Evolutionary conservation across 169 alveolate species (phyloP).

Genomic region (Ichthyophthirius multifiliis): DNA sequence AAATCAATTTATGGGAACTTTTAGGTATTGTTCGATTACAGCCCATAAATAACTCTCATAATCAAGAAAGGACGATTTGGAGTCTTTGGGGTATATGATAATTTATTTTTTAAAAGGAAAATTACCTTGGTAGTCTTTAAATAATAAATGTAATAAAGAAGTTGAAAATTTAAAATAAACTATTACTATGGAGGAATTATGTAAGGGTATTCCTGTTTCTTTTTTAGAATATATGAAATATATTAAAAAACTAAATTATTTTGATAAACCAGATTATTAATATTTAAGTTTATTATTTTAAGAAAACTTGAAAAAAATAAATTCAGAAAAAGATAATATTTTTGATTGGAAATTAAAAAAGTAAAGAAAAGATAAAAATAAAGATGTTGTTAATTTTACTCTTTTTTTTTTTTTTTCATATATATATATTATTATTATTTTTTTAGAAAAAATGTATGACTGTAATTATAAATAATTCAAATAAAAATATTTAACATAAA

Average conservation of each 20-base stretch:
- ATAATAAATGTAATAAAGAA: slow-evolving; percentile 38
- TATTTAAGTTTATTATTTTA: not conserved
- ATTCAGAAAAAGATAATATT: not conserved
- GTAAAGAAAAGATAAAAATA: not conserved
- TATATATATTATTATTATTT: too few relatives aligned
- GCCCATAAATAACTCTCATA: slow-evolving; percentile 54
- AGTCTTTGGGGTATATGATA: slow-evolving; percentile 58
- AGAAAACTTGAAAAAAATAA: not conserved
- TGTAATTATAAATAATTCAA: too few relatives aligned
- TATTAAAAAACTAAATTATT: slow-evolving; percentile 56
- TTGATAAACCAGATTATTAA: slow-evolving; percentile 71
- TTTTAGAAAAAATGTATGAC: too few relatives aligned
- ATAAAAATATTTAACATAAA: too few relatives aligned
- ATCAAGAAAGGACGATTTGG: slow-evolving; percentile 63
- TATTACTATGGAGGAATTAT: slow-evolving; percentile 53
- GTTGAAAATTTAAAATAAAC: slow-evolving; percentile 1
- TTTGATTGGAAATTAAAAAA: slow-evolving; percentile 8
- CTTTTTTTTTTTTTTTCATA: too few relatives aligned
- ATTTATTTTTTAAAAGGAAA: slow-evolving; percentile 56
- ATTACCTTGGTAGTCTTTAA: slow-evolving; percentile 60
- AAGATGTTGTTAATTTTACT: too few relatives aligned
- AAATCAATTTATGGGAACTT: slow-evolving; percentile 22
- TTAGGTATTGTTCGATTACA: slow-evolving; percentile 41
- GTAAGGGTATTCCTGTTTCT: slow-evolving; percentile 65
- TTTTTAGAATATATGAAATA: slow-evolving; percentile 59